phyloP scores from a whole-genome alignment of 2,329 filamentous ascomycete genomes.

The Kalmusia sp. region DNA sequence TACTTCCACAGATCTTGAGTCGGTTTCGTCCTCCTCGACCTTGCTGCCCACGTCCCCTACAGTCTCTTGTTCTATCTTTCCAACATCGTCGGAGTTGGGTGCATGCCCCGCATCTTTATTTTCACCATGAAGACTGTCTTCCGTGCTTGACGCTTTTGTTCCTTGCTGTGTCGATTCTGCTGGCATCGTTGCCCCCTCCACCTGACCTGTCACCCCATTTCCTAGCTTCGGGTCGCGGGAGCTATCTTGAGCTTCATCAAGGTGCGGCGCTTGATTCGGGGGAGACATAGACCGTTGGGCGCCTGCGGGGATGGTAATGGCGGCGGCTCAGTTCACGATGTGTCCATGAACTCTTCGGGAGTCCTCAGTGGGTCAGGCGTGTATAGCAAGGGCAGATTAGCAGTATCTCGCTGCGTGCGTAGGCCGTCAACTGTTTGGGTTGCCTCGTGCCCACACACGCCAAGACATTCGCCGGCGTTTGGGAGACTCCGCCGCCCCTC shows the following conservation, averaged over 20 bases:
- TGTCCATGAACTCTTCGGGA: conserved; percentile 27
- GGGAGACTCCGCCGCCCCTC: conserved; percentile 1
- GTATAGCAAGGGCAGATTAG: background rate
- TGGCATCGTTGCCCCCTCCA: too few species aligned
- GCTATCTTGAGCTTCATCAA: conserved; percentile 31
- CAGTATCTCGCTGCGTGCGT: conserved; percentile 12
- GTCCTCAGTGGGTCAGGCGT: conserved; percentile 13
- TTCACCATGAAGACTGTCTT: too few species aligned
- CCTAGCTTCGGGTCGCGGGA: conserved; percentile 27
- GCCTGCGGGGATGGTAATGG: conserved; percentile 16
- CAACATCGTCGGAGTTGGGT: conserved; percentile 9
- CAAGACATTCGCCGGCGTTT: background rate
- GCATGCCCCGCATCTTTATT: conserved; percentile 32
- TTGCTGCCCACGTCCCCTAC: background rate
- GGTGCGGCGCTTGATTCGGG: conserved; percentile 38
- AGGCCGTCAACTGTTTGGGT: conserved; percentile 7
- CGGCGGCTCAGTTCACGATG: conserved; percentile 13
- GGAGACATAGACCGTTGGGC: conserved; percentile 45
- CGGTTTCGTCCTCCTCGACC: background rate
- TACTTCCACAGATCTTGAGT: background rate
- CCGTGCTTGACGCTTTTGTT: background rate
- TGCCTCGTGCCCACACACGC: background rate
- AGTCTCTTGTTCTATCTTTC: conserved; percentile 7
- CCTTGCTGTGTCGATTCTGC: background rate
- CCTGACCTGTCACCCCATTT: conserved; percentile 17